phyloP scores from a whole-genome alignment of 176 grass and related monocot species.

The Oryza longistaminata region DNA sequence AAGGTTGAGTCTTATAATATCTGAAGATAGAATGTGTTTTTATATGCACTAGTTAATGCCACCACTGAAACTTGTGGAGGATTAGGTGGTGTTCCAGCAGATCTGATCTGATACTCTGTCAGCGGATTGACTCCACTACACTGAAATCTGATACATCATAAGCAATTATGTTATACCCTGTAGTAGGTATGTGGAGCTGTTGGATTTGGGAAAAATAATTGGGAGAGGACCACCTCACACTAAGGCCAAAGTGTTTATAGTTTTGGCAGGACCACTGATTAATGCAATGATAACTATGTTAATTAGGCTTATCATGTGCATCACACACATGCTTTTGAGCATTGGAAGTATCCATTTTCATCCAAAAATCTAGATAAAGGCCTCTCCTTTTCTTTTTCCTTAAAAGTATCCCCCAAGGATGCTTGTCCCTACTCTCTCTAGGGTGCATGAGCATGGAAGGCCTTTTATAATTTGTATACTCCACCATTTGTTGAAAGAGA shows the following conservation, averaged over 20 bases:
- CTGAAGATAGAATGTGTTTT: conserved; percentile 15
- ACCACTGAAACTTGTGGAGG: conserved; percentile 37
- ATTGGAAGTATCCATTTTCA: conserved; percentile 46
- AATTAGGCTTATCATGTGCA: conserved; percentile 44
- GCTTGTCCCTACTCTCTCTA: conserved; percentile 27
- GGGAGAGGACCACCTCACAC: conserved; percentile 48
- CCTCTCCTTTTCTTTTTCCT: conserved; percentile 27
- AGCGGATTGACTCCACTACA: conserved; percentile 37
- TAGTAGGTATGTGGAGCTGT: conserved; percentile 42
- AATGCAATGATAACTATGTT: conserved; percentile 30
- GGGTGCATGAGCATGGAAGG: conserved; percentile 8
- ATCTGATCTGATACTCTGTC: conserved; percentile 40
- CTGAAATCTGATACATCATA: conserved; percentile 33
- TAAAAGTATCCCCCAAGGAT: conserved; percentile 35
- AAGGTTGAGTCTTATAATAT: conserved; percentile 38
- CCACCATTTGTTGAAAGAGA: not conserved
- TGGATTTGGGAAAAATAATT: conserved; percentile 31
- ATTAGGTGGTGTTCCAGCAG: conserved; percentile 39
- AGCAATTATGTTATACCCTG: conserved; percentile 34
- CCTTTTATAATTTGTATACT: conserved; percentile 29
- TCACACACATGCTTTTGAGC: conserved; percentile 24
- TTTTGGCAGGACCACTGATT: conserved; percentile 49
- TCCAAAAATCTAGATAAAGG: conserved; percentile 49
- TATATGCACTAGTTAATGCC: conserved; percentile 28
- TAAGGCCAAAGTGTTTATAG: conserved; percentile 35